Evolutionary conservation across 257 asterid genomes (phyloP).

Genomic region (Nicotiana tabacum): DNA sequence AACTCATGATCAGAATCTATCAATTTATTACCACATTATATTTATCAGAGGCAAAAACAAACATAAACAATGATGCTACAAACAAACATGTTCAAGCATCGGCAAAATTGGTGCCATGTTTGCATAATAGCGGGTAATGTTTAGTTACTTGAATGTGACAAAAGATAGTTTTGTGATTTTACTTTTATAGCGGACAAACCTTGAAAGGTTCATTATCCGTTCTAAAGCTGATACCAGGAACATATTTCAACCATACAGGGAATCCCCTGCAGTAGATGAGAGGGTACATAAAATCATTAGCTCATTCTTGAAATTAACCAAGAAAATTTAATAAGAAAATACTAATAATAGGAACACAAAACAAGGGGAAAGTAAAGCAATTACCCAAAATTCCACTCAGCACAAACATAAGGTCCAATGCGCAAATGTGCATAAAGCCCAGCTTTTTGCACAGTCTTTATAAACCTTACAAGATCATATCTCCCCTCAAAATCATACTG

Average conservation of each 20-base stretch:
- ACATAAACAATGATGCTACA: background rate
- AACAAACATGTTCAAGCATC: background rate
- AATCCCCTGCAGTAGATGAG: conserved; percentile 50
- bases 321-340: background rate
- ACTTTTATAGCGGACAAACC: conserved; percentile 25
- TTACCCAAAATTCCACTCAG: conserved; percentile 83
- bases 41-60: background rate
- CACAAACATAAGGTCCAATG: conserved; percentile 74
- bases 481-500: conserved; percentile 64
- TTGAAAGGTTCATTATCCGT: conserved; percentile 67
- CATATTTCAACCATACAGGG: conserved; percentile 72
- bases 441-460: conserved; percentile 49
- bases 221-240: conserved; percentile 70
- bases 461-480: conserved; percentile 59
- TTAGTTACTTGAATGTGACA: background rate
- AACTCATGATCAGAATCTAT: background rate
- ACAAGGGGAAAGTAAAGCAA: background rate
- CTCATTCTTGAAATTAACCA: background rate
- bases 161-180: background rate
- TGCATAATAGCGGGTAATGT: background rate
- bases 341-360: background rate
- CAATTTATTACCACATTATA: background rate
- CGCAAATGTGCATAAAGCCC: conserved; percentile 56
- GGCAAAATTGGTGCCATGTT: background rate
- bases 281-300: background rate